Evolutionary conservation across 192 early-diverging fungal genomes (phyloP), one percentile per base, ranked within the genome.

Genomic region (Backusella westeae): DNA sequence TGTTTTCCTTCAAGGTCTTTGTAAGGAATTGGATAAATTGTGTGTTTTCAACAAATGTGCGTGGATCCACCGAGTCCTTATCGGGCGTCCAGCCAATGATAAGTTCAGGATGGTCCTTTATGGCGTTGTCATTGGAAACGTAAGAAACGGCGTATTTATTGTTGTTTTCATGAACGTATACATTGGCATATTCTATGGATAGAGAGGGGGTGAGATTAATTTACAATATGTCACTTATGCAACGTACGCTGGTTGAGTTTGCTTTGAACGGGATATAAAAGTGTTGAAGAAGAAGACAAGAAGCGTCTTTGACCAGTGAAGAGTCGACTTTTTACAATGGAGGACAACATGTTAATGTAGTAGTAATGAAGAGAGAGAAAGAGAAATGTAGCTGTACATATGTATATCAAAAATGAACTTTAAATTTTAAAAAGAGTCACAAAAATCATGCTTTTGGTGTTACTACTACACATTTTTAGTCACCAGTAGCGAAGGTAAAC

Each of bases 81-180:
- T 75, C 53, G 3, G 76, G n/a, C 29, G 76, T 66, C 80, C 80
- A 81, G 4, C 80, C 80, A 39, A 81, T 81, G 68, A 81, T 74
- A 34, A 73, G 44, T 9, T 71, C 69, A 21, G 80, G 73, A 65
- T 77, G 56, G 1, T 39, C 44, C 52, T 69, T 32, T 23, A 34
- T 29, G 15, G 59, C 34, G 6, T 76, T 52, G 2, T 76, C 49
- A 59, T 49, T 34, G 39, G 75, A 65, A n/a, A 65, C 9, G 41
- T 63, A 76, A 0, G 75, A 71, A 21, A 76, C 9, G 2, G 75
- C 68, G 21, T 76, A 76, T 59, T 71, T 76, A 52, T 71, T 76
- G 35, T 41, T 70, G 14, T 19, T 46, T 46, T 41, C 26, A 8
- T 71, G 70, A 8, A 39, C 44, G 14, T 46, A 29, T 29, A 71